Conservation (phyloP, 768 basidiomycete genomes). For the Termitomyces sp. region DNA sequence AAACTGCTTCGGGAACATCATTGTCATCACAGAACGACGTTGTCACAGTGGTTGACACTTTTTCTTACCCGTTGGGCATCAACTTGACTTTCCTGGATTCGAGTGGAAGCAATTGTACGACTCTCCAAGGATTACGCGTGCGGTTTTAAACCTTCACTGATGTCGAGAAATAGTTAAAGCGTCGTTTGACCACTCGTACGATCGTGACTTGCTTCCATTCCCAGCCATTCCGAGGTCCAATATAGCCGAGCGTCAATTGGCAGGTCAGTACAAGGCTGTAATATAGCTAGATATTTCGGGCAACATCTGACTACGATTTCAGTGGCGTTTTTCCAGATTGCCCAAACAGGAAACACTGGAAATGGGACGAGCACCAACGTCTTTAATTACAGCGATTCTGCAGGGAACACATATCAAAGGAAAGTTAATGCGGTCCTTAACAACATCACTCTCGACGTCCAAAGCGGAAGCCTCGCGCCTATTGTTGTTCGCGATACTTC, state of each 20-base stretch:
- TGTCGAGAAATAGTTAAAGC: slow-evolving; percentile 37
- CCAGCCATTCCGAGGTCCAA: slow-evolving; percentile 61
- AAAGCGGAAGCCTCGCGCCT: slow-evolving; percentile 8
- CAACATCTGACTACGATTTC: slow-evolving; percentile 27
- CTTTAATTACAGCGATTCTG: slow-evolving; percentile 55
- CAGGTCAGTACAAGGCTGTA: slow-evolving; percentile 35
- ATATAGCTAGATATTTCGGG: slow-evolving; percentile 38
- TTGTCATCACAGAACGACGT: slow-evolving; percentile 37
- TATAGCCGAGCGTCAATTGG: slow-evolving; percentile 57
- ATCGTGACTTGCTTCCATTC: slow-evolving; percentile 54
- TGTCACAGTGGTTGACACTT: slow-evolving; percentile 33
- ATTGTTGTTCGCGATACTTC: neutral
- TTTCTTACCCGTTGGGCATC: slow-evolving; percentile 45
- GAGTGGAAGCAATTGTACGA: slow-evolving; percentile 34
- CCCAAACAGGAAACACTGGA: slow-evolving; percentile 43
- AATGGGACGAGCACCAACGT: slow-evolving; percentile 71
- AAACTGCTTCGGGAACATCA: slow-evolving; percentile 33
- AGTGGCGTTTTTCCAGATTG: slow-evolving; percentile 24
- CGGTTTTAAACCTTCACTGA: neutral
- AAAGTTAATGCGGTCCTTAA: slow-evolving; percentile 7
- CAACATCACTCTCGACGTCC: slow-evolving; percentile 6
- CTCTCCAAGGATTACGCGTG: neutral
- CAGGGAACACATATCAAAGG: slow-evolving; percentile 56
- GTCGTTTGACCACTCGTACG: slow-evolving; percentile 67
- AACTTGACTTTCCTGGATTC: slow-evolving; percentile 36